These are phyloP conservation scores for Colletotrichum sp. DNA, from an alignment of 2,329 filamentous ascomycete species.

Conservation along the genomic window DNA sequence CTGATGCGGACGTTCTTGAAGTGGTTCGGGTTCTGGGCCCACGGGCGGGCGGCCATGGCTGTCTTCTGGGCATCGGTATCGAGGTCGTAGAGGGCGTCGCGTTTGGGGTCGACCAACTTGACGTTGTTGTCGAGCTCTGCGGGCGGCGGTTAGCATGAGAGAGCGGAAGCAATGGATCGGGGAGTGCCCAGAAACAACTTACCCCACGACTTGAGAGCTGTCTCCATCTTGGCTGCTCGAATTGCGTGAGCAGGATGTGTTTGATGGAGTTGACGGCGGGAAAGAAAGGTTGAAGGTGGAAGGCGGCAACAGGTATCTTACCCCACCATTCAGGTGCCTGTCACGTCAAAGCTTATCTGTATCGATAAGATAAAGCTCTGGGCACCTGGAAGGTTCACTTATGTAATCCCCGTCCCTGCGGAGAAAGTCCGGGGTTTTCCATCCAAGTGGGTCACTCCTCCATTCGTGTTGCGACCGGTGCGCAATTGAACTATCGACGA, in stretches of 20 bases:
- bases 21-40: conserved; percentile 80
- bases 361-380: conserved; percentile 19
- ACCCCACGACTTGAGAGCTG: conserved; percentile 33
- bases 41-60: conserved; percentile 71
- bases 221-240: conserved; percentile 27
- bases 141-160: neutral
- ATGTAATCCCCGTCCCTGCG: neutral
- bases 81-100: conserved; percentile 92
- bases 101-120: conserved; percentile 81
- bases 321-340: conserved; percentile 13
- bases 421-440: neutral
- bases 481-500: neutral
- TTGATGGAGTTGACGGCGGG: neutral
- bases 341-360: neutral
- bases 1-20: conserved; percentile 96
- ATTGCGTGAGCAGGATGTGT: neutral
- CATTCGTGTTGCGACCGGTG: neutral
- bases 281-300: neutral
- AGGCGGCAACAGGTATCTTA: neutral
- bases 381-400: neutral
- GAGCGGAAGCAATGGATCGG: neutral
- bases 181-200: neutral
- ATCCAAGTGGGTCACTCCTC: neutral
- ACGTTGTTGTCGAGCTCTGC: conserved; percentile 88
- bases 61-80: conserved; percentile 71